Base-by-base conservation (phyloP, 768 basidiomycete genomes). In the Mycena pura region DNA sequence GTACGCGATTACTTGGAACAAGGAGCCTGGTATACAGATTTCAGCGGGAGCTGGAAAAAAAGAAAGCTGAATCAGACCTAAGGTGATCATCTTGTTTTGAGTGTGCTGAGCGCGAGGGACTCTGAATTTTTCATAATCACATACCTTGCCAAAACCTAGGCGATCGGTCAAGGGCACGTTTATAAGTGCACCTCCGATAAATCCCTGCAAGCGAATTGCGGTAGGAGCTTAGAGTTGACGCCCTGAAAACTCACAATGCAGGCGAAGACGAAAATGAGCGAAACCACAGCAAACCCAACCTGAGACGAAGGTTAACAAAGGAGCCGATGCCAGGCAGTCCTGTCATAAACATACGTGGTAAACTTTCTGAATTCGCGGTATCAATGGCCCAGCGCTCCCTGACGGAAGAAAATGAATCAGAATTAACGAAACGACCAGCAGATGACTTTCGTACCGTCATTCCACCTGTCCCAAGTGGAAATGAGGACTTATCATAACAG, bases 221-320 rank as follows among this genome's bases (percentile, higher is more conserved):
- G 28, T 83, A n/a, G 22, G n/a, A n/a, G 43, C 21, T 36, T 5
- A 9, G 56, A 10, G 1, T 27, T 5, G 2, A 3, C 31, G 17
- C 69, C 39, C 3, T 6, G n/a, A 56, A 71, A 10, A 70, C 67
- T 62, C 67, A 82, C 83, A 65, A 75, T 68, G 58, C 74, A 80
- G 6, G 71, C 70, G 57, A 75, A 72, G 2, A 78, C 78, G 67
- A 90, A 92, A 22, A 89, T 80, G 46, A 88, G 70, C 0, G 88
- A 88, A 13, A 89, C 87, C 3, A 85, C 68, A 6, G 79, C 76
- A 64, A 84, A 87, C 13, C 75, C 74, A 25, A 84, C 78, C 81
- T 85, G 60, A 29, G 22, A 29, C 34, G 34, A 48, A n/a, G 31
- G 21, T 38, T 19, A 22, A 7, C 14, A 10, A 65, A 17, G 15